Conservation (phyloP, 2,329 filamentous ascomycete species). For the Coniochaeta pulveracea region DNA sequence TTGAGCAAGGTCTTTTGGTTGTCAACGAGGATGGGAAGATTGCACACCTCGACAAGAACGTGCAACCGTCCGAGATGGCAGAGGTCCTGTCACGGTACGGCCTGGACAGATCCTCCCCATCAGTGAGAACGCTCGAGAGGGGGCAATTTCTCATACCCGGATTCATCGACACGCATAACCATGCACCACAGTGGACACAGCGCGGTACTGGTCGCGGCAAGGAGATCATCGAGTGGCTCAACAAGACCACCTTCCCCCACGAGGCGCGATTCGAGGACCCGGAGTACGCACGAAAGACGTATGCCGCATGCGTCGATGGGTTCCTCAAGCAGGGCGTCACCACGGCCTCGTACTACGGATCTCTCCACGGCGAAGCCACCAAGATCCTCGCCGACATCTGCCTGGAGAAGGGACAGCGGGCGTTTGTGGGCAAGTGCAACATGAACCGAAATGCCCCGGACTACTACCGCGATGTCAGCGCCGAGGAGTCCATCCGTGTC, state of each 20-base stretch:
- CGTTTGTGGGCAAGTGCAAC: constrained; percentile 51
- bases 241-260: constrained; percentile 51
- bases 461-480: constrained; percentile 36
- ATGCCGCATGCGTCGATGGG: constrained; percentile 39
- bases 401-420: constrained; percentile 40
- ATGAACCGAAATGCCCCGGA: constrained; percentile 46
- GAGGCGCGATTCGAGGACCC: constrained; percentile 49
- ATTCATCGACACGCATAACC: constrained; percentile 57
- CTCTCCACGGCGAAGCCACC: constrained; percentile 43
- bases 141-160: constrained; percentile 46
- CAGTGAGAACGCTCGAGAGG: too few relatives aligned
- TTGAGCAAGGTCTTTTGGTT: too few relatives aligned
- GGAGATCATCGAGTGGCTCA: constrained; percentile 52
- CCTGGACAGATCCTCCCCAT: too few relatives aligned
- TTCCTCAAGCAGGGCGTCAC: constrained; percentile 52
- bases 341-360: constrained; percentile 49
- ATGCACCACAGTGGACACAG: constrained; percentile 47
- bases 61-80: too few relatives aligned
- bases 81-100: too few relatives aligned
- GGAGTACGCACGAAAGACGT: constrained; percentile 38
- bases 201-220: constrained; percentile 36
- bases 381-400: constrained; percentile 44
- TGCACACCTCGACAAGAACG: too few relatives aligned
- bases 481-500: constrained; percentile 33
- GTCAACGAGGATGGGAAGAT: too few relatives aligned